Percentiles rank a stretch among this genome's conserved stretches.
phyloP scores from a whole-genome alignment of 441 rosid genomes.

The Cnidoscolus chayamansa region DNA sequence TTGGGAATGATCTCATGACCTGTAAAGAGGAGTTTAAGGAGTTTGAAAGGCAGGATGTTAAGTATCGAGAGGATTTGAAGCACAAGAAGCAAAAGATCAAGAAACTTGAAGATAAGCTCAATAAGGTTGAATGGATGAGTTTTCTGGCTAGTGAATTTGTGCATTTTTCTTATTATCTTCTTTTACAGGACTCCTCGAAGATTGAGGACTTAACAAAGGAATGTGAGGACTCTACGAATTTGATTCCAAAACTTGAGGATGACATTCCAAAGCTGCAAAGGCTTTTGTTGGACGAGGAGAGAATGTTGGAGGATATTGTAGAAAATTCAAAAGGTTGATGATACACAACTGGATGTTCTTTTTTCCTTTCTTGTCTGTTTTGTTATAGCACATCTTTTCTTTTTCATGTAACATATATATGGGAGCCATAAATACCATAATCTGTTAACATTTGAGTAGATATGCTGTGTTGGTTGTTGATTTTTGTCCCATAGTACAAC shows the following conservation, averaged over 20 bases:
- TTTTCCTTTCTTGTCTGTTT: background rate
- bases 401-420: background rate
- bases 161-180: conserved; percentile 7
- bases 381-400: background rate
- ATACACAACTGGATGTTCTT: too few species aligned
- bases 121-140: conserved; percentile 50
- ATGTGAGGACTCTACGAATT: conserved; percentile 51
- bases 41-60: conserved; percentile 94
- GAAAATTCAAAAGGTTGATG: conserved; percentile 74
- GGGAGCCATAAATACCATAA: background rate
- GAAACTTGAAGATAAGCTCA: conserved; percentile 83
- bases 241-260: conserved; percentile 80
- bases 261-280: conserved; percentile 69
- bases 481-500: background rate
- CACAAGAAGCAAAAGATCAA: conserved; percentile 93
- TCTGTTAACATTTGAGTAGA: background rate
- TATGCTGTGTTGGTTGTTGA: background rate
- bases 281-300: conserved; percentile 67
- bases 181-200: conserved; percentile 64
- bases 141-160: conserved; percentile 21
- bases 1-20: conserved; percentile 55
- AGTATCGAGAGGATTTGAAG: conserved; percentile 83
- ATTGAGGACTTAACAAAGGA: conserved; percentile 62
- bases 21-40: conserved; percentile 92
- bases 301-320: conserved; percentile 59